Conservation (phyloP, 2,329 filamentous ascomycete species). For the Lecanicillium sp. region DNA sequence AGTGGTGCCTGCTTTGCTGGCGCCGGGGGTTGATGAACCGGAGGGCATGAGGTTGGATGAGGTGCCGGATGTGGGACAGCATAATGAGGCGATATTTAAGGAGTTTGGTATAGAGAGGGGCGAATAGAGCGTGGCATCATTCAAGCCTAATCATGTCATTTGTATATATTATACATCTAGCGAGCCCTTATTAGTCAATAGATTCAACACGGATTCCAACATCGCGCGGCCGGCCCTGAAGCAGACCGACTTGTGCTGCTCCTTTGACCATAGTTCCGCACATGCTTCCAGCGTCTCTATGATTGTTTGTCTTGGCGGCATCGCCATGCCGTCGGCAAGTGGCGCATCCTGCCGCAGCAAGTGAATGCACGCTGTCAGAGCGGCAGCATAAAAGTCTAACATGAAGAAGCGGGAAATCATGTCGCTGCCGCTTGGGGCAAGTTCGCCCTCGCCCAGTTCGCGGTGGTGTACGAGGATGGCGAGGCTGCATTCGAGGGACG, state of each 20-base stretch:
- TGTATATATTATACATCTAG: not conserved
- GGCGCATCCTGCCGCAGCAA: constrained; percentile 9
- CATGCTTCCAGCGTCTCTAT: constrained; percentile 9
- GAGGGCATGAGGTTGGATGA: constrained; percentile 29
- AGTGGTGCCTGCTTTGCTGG: constrained; percentile 37
- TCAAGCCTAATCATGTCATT: not conserved
- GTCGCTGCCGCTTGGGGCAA: not conserved
- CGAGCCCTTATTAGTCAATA: not conserved
- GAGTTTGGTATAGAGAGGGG: constrained; percentile 32
- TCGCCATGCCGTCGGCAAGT: constrained; percentile 5
- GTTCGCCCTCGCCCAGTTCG: constrained; percentile 4
- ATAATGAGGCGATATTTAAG: constrained; percentile 37
- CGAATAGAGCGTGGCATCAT: not conserved
- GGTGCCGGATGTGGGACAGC: constrained; percentile 41
- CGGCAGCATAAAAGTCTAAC: constrained; percentile 8
- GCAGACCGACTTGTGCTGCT: constrained; percentile 3
- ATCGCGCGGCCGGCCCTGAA: constrained; percentile 4
- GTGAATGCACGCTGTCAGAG: constrained; percentile 9
- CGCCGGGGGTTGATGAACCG: constrained; percentile 31
- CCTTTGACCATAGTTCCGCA: constrained; percentile 6
- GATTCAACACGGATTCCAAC: constrained; percentile 2
- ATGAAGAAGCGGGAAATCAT: constrained; percentile 7
- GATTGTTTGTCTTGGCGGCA: constrained; percentile 9
- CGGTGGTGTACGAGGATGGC: constrained; percentile 10
- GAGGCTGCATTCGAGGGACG: constrained; percentile 11